Evolutionary conservation across 352 stramenopile species (phyloP), one percentile per base, ranked within the genome.

Genomic region (Plasmopara muralis): DNA sequence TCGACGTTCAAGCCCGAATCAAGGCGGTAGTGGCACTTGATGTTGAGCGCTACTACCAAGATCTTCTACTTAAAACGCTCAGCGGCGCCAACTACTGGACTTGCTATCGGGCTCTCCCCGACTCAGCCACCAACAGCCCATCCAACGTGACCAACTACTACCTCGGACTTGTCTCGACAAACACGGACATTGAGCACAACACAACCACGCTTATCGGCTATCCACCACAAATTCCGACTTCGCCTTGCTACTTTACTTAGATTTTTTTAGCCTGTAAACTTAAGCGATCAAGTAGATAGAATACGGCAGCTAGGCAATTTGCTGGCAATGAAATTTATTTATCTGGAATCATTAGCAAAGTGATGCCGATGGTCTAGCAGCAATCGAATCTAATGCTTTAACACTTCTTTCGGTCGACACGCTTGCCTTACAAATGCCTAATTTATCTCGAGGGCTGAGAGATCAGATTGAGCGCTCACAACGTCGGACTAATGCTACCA

Each of bases 391-490:
- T 8, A 57, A 62, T 41, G 18, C 40, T 1, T 60, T 47, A 6
- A 5, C 55, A 4, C 34, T 50, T 20, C 45, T 73, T 9, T 25
- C 74, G n/a, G 41, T 83, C 5, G 77, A 89, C 52, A 83, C 68
- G 37, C 77, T 77, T 13, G 47, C 55, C 13, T 85, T 72, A 10
- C 79, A 89, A 60, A 66, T 55, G 6, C 66, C 89, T 18, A 64
- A 64, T 12, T 57, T 91, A 18, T 77, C 80, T 9, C 16, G 49
- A 13, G 89, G 85, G 58, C 64, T 91, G 7, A 72, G 71, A 39
- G 74, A 86, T 37, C 71, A 75, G 14, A 70, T 87, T 35, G 68
- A 77, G 9, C 72, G 72, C 34, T 76, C 76, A 1, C 80, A 87
- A 42, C 70, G 77, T 33, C 77, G 80, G n/a, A 68, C 69, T 5